Conservation (phyloP, 2,329 filamentous ascomycete genomes). For the Ascochyta fabae region DNA sequence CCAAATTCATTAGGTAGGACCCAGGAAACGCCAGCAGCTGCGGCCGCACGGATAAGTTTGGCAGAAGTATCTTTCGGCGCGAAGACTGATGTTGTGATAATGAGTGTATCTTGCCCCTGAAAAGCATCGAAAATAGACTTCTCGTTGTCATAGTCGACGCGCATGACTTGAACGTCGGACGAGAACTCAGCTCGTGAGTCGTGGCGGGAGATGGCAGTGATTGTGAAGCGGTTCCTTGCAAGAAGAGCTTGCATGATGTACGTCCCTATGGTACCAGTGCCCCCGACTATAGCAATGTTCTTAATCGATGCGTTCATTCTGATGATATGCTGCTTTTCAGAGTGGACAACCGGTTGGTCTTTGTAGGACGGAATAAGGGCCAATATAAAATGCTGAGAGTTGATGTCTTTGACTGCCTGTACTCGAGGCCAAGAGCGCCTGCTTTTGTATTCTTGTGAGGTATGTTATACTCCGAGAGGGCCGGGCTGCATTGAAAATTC, state of each 20-base stretch:
- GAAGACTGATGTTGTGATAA: constrained; percentile 48
- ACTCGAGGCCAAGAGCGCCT: not conserved
- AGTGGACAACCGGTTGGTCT: too few species aligned
- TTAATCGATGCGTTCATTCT: constrained; percentile 26
- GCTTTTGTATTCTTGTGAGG: not conserved
- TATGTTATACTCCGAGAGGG: not conserved
- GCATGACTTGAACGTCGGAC: constrained; percentile 47
- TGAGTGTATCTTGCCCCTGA: constrained; percentile 46
- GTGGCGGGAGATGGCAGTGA: constrained; percentile 59
- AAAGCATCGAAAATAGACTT: constrained; percentile 47
- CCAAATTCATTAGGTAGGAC: constrained; percentile 50
- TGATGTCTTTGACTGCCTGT: not conserved
- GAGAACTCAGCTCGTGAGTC: constrained; percentile 54
- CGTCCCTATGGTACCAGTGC: constrained; percentile 32
- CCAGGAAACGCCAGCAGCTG: constrained; percentile 47
- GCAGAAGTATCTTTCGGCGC: constrained; percentile 36
- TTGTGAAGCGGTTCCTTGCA: constrained; percentile 53
- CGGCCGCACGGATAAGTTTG: constrained; percentile 46
- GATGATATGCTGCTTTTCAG: not conserved
- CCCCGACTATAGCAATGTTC: constrained; percentile 51
- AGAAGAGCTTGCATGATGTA: constrained; percentile 51
- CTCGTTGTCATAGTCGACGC: constrained; percentile 58
- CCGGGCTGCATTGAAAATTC: not conserved
- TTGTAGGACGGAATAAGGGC: too few species aligned
- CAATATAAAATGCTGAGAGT: not conserved